These are phyloP conservation scores for Deinandra increscens DNA, from an alignment of 129 eudicot species.

Conservation along the genomic window DNA sequence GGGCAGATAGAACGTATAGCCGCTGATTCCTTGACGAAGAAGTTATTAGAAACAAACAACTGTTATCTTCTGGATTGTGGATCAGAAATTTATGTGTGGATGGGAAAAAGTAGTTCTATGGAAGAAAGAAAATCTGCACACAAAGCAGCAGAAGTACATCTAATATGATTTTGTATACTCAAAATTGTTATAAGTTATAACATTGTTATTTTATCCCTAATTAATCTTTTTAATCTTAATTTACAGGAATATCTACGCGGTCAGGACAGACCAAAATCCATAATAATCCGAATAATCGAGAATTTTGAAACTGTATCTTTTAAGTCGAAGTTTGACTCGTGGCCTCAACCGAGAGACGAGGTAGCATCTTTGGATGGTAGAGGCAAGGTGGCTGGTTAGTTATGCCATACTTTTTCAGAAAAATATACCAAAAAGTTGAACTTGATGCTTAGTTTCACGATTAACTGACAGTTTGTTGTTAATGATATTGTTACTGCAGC, in stretches of 20 bases:
- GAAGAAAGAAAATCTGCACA: conserved; percentile 68
- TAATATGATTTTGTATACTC: conserved; percentile 3
- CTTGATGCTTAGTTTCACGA: background rate
- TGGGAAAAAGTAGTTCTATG: conserved; percentile 70
- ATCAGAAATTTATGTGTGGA: conserved; percentile 74
- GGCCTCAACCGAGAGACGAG: conserved; percentile 56
- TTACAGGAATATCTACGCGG: conserved; percentile 56
- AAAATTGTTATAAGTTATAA: background rate
- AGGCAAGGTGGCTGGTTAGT: conserved; percentile 96
- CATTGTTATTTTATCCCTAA: background rate
- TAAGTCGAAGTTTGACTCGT: conserved; percentile 56
- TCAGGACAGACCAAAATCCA: conserved; percentile 57
- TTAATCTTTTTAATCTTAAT: conserved; percentile 11
- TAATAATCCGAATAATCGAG: conserved; percentile 59
- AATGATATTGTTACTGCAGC: conserved; percentile 41
- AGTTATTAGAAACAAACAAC: conserved; percentile 58
- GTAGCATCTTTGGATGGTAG: conserved; percentile 72
- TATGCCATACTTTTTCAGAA: background rate
- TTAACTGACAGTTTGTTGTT: conserved; percentile 9
- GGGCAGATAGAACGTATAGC: conserved; percentile 55
- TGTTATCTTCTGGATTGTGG: conserved; percentile 86
- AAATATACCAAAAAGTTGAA: background rate
- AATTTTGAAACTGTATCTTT: conserved; percentile 73
- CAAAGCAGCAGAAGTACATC: conserved; percentile 63
- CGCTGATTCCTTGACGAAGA: conserved; percentile 65